phyloP scores from a whole-genome alignment of 1,284 basidiomycete species.

The Ustilago tritici region DNA sequence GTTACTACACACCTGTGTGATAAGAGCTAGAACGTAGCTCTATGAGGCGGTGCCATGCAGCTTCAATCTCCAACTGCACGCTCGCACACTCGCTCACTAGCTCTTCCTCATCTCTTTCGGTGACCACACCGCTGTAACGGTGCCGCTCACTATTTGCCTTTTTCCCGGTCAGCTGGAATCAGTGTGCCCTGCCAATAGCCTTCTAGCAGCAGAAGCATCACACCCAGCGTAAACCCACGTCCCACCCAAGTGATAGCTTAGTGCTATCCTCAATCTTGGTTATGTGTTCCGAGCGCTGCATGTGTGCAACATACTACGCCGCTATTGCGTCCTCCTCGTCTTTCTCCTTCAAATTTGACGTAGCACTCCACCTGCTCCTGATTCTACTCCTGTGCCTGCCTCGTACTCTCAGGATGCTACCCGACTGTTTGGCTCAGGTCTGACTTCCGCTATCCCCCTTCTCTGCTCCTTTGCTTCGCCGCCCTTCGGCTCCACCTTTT shows the following conservation, averaged over 20 bases:
- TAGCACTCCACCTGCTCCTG: not conserved
- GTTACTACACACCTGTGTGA: too few species aligned
- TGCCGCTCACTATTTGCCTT: not conserved
- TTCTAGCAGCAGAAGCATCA: slow-evolving; percentile 15
- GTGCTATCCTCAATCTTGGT: not conserved
- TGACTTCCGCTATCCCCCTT: not conserved
- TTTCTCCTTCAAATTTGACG: not conserved
- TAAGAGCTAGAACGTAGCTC: too few species aligned
- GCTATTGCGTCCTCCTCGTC: not conserved
- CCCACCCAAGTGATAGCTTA: slow-evolving; percentile 8
- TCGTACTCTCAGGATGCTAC: not conserved
- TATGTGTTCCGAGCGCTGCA: not conserved
- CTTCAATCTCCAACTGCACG: too few species aligned
- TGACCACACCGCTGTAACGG: not conserved
- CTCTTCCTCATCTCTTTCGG: not conserved
- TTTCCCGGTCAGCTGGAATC: not conserved
- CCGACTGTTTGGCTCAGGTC: not conserved
- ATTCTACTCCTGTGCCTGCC: not conserved
- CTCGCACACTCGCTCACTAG: too few species aligned
- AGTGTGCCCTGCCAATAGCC: not conserved
- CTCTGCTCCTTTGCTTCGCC: not conserved
- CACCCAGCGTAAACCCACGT: not conserved
- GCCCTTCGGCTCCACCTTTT: not conserved
- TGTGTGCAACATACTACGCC: not conserved
- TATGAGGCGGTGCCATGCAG: too few species aligned